phyloP scores from a whole-genome alignment of 75 land plant genomes.

The Pinus tabuliformis region DNA sequence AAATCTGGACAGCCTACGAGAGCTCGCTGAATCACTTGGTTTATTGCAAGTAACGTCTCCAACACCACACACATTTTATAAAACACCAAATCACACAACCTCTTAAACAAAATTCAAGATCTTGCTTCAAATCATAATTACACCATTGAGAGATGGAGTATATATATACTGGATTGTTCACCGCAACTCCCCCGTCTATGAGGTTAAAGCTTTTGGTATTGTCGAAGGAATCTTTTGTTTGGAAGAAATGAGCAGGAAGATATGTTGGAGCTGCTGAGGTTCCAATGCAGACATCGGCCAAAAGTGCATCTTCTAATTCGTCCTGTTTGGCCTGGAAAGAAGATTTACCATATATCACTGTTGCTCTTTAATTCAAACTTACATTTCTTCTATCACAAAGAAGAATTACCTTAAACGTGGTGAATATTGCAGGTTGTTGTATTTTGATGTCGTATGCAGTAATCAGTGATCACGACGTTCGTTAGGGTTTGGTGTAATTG shows the following conservation, averaged over 20 bases:
- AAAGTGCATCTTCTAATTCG: constrained; percentile 3
- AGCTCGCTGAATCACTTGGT: neutral
- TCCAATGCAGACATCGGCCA: constrained; percentile 34
- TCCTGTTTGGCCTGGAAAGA: constrained; percentile 1
- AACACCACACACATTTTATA: neutral
- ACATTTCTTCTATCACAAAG: neutral
- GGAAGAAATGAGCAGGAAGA: constrained; percentile 37
- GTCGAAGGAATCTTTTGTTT: constrained; percentile 7
- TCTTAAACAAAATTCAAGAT: too few relatives aligned
- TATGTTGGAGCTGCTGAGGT: constrained; percentile 64
- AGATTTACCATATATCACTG: neutral
- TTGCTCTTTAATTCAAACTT: neutral
- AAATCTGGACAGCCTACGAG: neutral
- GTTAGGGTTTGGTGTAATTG: constrained; percentile 31
- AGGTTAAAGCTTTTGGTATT: constrained; percentile 19
- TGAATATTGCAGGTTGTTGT: constrained; percentile 52
- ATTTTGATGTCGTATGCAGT: constrained; percentile 48
- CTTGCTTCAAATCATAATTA: too few relatives aligned
- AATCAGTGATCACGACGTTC: constrained; percentile 43
- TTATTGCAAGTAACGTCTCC: constrained; percentile 3
- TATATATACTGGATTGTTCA: constrained; percentile 41
- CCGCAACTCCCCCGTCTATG: constrained; percentile 51
- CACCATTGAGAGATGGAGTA: too few relatives aligned
- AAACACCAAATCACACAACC: too few relatives aligned
- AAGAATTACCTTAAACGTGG: constrained; percentile 19